These are phyloP conservation scores for Fabrea salina DNA, from an alignment of 169 alveolate species.

Conservation along the genomic window DNA sequence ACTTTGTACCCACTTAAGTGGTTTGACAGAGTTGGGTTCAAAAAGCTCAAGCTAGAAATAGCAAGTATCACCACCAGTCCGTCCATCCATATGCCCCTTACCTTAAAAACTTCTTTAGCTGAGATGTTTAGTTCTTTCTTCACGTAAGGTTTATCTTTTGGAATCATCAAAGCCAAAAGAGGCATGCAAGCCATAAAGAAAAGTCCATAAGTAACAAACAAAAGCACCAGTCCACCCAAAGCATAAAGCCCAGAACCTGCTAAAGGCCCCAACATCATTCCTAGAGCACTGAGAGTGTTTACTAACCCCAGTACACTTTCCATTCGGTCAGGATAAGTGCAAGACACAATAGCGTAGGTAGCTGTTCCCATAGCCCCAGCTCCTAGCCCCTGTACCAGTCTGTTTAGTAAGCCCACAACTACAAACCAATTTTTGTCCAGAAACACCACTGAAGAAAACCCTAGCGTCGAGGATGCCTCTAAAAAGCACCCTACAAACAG, in stretches of 20 bases:
- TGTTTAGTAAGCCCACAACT: background rate
- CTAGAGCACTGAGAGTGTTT: background rate
- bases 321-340: background rate
- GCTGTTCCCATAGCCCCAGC: constrained; percentile 9
- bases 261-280: constrained; percentile 29
- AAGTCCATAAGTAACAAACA: constrained; percentile 4
- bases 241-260: constrained; percentile 2
- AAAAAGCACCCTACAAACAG: background rate
- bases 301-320: background rate
- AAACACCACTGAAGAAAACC: background rate
- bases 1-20: background rate
- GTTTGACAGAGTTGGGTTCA: background rate
- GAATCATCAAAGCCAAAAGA: background rate
- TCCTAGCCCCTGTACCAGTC: constrained; percentile 26
- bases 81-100: background rate
- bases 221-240: background rate
- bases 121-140: background rate
- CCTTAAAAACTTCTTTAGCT: background rate
- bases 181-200: background rate
- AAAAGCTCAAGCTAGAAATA: background rate
- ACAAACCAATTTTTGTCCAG: background rate
- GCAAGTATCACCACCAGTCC: background rate
- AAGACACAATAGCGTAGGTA: background rate
- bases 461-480: background rate
- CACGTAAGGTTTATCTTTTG: background rate